Evolutionary conservation across 176 grass and related monocot species (phyloP).

Genomic region (Coix lacrymajobi): DNA sequence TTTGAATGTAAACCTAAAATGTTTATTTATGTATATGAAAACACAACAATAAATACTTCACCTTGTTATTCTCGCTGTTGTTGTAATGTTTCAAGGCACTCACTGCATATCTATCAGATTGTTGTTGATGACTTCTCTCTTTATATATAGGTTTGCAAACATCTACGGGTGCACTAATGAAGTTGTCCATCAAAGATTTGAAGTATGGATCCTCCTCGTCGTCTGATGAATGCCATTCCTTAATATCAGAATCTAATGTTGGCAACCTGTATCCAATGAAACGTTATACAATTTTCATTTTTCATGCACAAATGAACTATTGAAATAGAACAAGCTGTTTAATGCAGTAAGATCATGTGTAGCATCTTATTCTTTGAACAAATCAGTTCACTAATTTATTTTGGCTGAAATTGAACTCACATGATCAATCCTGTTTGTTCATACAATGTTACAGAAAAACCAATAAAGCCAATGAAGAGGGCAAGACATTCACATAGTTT

Average conservation of each 20-base stretch:
- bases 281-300: neutral
- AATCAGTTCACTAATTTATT: too few species aligned
- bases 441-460: neutral
- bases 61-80: neutral
- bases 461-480: too few species aligned
- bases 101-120: neutral
- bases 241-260: neutral
- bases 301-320: neutral
- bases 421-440: too few species aligned
- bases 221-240: neutral
- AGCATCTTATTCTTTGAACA: too few species aligned
- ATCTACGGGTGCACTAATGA: neutral
- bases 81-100: neutral
- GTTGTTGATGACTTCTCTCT: neutral
- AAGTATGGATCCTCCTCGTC: neutral
- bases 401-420: too few species aligned
- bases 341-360: neutral
- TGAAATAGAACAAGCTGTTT: neutral
- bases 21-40: neutral
- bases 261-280: neutral
- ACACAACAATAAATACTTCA: neutral
- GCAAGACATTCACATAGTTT: too few species aligned
- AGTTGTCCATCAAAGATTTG: neutral
- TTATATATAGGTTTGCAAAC: neutral
- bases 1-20: neutral